Percentiles rank a stretch among this genome's conserved stretches.
Evolutionary conservation across 2,329 filamentous ascomycete genomes (phyloP).

Genomic region (Colletotrichum endophyticum): DNA sequence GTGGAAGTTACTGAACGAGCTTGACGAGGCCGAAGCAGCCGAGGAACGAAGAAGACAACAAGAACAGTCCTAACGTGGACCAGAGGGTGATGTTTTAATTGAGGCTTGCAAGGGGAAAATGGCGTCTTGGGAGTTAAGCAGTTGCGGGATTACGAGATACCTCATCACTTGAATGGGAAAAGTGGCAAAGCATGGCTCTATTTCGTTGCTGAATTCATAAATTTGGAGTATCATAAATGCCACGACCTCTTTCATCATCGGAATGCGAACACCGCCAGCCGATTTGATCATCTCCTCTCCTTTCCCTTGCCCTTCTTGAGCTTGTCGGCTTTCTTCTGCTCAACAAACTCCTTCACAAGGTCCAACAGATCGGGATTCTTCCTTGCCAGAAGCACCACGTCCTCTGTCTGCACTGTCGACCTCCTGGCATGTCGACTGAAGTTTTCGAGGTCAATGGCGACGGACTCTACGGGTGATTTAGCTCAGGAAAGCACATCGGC

Average conservation of each 20-base stretch:
- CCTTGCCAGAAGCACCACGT: conserved; percentile 85
- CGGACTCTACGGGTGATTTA: conserved; percentile 48
- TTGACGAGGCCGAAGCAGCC: conserved; percentile 28
- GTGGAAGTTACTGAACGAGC: conserved; percentile 36
- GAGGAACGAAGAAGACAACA: conserved; percentile 5
- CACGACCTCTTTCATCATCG: neutral
- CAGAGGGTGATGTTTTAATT: neutral
- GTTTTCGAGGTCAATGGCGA: conserved; percentile 61
- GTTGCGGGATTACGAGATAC: neutral
- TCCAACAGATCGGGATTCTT: conserved; percentile 85
- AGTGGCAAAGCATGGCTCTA: neutral
- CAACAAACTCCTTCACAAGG: conserved; percentile 74
- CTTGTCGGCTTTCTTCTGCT: conserved; percentile 58
- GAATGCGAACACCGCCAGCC: neutral
- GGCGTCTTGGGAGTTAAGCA: neutral
- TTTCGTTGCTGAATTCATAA: neutral
- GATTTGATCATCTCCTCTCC: neutral
- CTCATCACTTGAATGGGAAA: neutral
- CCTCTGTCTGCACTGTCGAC: conserved; percentile 79
- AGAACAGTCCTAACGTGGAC: neutral
- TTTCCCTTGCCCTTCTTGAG: conserved; percentile 20
- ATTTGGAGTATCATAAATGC: conserved; percentile 4
- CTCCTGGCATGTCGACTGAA: conserved; percentile 79
- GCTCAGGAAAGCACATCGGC: neutral
- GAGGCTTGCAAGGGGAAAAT: neutral